Evolutionary conservation across 495 filamentous ascomycete genomes (phyloP).

Genomic region (Penicillium atrosanguineum): DNA sequence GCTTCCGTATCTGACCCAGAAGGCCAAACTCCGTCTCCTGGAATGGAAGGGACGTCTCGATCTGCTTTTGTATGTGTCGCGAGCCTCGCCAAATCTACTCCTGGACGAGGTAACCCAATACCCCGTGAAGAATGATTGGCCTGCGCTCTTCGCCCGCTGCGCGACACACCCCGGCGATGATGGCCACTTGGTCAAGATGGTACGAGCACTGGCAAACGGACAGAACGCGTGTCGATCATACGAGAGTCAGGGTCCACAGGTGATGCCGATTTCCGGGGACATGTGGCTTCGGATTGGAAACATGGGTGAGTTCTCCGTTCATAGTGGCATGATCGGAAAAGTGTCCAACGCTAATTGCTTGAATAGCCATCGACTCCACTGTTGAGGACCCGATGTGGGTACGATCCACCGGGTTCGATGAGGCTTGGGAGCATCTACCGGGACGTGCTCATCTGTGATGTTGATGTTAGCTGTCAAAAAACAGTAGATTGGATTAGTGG

Average conservation of each 20-base stretch:
- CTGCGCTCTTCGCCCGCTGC: constrained; percentile 54
- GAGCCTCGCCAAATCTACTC: constrained; percentile 52
- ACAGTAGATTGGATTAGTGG: neutral
- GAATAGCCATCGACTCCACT: constrained; percentile 35
- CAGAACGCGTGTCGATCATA: constrained; percentile 46
- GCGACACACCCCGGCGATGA: constrained; percentile 60
- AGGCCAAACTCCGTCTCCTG: constrained; percentile 61
- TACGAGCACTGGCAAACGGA: constrained; percentile 62
- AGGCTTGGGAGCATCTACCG: constrained; percentile 32
- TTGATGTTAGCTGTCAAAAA: neutral
- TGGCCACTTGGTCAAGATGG: constrained; percentile 73
- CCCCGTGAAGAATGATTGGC: constrained; percentile 42
- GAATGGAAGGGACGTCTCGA: constrained; percentile 76
- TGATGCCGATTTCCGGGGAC: constrained; percentile 57
- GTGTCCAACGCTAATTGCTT: constrained; percentile 10
- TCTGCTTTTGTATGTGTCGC: constrained; percentile 63
- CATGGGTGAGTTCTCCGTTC: constrained; percentile 52
- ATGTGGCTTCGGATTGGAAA: constrained; percentile 72
- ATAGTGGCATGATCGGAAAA: neutral
- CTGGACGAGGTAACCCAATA: constrained; percentile 57
- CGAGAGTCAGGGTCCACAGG: constrained; percentile 28
- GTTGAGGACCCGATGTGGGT: constrained; percentile 29
- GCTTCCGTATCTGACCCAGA: constrained; percentile 24
- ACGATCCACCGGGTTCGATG: constrained; percentile 35
- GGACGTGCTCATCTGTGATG: constrained; percentile 24